Percentiles rank a stretch among this genome's conserved stretches.
Evolutionary conservation across 2,329 filamentous ascomycete species (phyloP).

Genomic region (Claviceps citrina): DNA sequence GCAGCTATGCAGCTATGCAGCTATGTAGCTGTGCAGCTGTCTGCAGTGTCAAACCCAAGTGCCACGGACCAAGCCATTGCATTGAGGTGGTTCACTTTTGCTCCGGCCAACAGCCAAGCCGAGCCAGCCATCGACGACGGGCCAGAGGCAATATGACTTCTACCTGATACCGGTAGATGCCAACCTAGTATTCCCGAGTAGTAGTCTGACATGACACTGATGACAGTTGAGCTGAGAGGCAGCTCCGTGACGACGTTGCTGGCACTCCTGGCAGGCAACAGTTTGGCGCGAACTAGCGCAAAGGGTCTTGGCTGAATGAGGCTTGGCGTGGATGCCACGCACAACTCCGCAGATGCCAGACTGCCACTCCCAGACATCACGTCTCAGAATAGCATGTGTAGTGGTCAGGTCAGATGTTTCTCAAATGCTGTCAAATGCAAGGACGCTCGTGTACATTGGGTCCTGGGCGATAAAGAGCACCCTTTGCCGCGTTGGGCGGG

Average conservation of each 20-base stretch:
- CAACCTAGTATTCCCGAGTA: no score
- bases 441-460: neutral
- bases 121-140: neutral
- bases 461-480: no score
- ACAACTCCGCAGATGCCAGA: neutral
- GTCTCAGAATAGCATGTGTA: neutral
- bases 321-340: neutral
- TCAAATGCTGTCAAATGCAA: neutral
- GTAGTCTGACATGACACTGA: no score
- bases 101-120: neutral
- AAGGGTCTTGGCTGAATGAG: conserved; percentile 1
- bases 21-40: no score
- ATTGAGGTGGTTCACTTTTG: neutral
- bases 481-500: no score
- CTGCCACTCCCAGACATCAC: neutral
- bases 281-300: neutral
- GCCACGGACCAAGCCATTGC: conserved; percentile 2
- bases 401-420: no score
- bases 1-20: neutral
- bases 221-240: no score
- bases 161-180: no score
- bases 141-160: neutral
- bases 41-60: neutral
- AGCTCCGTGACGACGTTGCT: no score
- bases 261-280: no score